Evolutionary conservation across 257 asterid species (phyloP).

Genomic region (Thymus quinquecostatus): DNA sequence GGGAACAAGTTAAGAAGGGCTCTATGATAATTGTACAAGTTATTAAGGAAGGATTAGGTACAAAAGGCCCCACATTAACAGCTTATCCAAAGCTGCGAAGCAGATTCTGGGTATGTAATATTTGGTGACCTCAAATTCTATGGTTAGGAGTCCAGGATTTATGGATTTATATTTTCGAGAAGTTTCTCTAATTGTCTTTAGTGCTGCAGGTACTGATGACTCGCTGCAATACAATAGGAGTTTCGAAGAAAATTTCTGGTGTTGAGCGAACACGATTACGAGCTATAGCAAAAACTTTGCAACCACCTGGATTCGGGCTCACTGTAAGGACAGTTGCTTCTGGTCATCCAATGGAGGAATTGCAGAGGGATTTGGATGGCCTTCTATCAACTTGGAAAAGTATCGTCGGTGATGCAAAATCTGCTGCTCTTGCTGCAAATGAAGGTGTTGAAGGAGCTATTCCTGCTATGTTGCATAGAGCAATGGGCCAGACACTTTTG

Average conservation of each 20-base stretch:
- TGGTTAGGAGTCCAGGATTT: conserved; percentile 34
- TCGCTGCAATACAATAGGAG: conserved; percentile 68
- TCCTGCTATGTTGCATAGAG: conserved; percentile 87
- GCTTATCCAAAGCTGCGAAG: conserved; percentile 94
- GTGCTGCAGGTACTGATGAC: conserved; percentile 71
- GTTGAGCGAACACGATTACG: conserved; percentile 88
- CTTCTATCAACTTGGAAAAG: conserved; percentile 85
- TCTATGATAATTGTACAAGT: conserved; percentile 93
- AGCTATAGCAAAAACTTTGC: conserved; percentile 83
- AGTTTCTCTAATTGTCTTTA: conserved; percentile 32
- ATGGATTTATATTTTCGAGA: conserved; percentile 30
- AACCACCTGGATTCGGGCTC: conserved; percentile 92
- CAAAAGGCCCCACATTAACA: conserved; percentile 90
- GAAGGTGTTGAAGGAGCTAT: conserved; percentile 96
- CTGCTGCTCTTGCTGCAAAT: conserved; percentile 97
- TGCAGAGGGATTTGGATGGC: conserved; percentile 88
- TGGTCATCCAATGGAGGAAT: conserved; percentile 80
- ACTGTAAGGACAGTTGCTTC: conserved; percentile 94
- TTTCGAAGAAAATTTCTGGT: conserved; percentile 89
- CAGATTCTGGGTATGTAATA: conserved; percentile 87
- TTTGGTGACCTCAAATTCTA: conserved; percentile 30
- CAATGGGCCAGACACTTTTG: conserved; percentile 93
- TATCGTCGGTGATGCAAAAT: conserved; percentile 83
- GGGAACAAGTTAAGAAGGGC: conserved; percentile 73
- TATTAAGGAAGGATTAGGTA: conserved; percentile 94